Base-by-base conservation (phyloP, 2,329 filamentous ascomycete species). In the Pezicula radicicola region DNA sequence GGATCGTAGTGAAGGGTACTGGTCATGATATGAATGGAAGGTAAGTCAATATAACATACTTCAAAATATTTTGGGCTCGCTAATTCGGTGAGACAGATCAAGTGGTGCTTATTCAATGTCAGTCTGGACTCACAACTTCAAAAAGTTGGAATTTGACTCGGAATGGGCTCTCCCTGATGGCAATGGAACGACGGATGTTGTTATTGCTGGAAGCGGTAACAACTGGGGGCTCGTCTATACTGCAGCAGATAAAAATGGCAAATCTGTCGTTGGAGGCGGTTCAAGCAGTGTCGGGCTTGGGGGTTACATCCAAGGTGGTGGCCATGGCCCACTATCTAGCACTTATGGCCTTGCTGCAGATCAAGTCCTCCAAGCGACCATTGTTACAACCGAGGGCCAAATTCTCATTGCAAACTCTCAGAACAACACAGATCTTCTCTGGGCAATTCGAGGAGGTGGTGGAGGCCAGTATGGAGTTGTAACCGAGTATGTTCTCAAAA, bases 391-490 rank as follows among this genome's bases (percentile, higher is more conserved):
- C 0, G 56, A 60, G 4, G 81, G 82, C 0, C 60, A 74, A 15
- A 68, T 78, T 10, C 46, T 83, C 1, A 72, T 68, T 0, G 74
- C 76, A 2, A 81, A 78, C 39, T 75, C 76, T 39, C 69, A 74
- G 6, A 68, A 77, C 35, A 73, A 84, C 48, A 50, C 68, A 0
- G 81, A 86, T 48, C 66, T 87, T 0, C 85, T 84, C 63, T 87
- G 82, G 83, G 83, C 83, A 0, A 70, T 85, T 50, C 69, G 77
- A 49, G 81, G 82, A 8, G 74, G 79, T 4, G 50, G 51, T 21
- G 79, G 77, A 2, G 77, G 76, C 15, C 84, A 79, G 0, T 87
- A 82, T 60, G 83, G 79, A 0, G 72, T 86, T 1, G 73, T 85
- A 16, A 75, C 50, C 1, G 47, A 53, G 40, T 53, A 50, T 15